Evolutionary conservation across 108 stramenopile species (phyloP).

Genomic region (Chaetoceros muelleri): DNA sequence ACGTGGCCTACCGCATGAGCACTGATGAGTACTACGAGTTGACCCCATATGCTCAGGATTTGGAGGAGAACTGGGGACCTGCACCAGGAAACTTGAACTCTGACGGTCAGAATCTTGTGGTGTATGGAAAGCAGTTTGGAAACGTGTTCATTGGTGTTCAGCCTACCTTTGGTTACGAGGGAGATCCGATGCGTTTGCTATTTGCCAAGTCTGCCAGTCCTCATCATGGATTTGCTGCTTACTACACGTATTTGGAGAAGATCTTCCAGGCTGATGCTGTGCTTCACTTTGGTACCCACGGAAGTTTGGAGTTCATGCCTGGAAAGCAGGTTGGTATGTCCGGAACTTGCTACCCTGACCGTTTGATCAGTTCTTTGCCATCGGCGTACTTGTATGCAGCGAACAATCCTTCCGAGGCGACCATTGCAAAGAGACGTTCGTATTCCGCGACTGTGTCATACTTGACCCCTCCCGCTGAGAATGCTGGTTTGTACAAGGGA

Average conservation of each 20-base stretch:
- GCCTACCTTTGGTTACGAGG: slow-evolving; percentile 95
- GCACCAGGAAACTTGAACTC: slow-evolving; percentile 95
- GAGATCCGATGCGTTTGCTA: slow-evolving; percentile 87
- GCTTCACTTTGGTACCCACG: slow-evolving; percentile 95
- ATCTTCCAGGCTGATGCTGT: slow-evolving; percentile 93
- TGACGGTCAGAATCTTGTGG: slow-evolving; percentile 90
- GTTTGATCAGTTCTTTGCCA: slow-evolving; percentile 91
- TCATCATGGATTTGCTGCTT: slow-evolving; percentile 96
- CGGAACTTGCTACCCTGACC: slow-evolving; percentile 95
- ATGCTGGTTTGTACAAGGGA: slow-evolving; percentile 96
- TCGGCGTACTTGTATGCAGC: slow-evolving; percentile 95
- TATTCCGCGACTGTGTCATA: slow-evolving; percentile 94
- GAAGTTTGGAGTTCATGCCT: slow-evolving; percentile 94
- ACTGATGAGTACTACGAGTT: slow-evolving; percentile 91
- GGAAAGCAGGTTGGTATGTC: slow-evolving; percentile 98
- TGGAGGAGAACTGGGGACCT: slow-evolving; percentile 97
- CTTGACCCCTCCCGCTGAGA: slow-evolving; percentile 95
- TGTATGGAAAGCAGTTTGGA: slow-evolving; percentile 93
- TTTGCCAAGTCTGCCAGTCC: slow-evolving; percentile 96
- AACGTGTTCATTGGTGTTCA: slow-evolving; percentile 96
- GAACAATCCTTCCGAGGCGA: slow-evolving; percentile 97
- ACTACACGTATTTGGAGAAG: slow-evolving; percentile 97
- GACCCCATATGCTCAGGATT: slow-evolving; percentile 86
- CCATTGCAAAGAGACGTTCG: slow-evolving; percentile 94
- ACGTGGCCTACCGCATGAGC: slow-evolving; percentile 93